phyloP scores from a whole-genome alignment of 2,329 filamentous ascomycete species.

The Phaeosphaeria sp. region DNA sequence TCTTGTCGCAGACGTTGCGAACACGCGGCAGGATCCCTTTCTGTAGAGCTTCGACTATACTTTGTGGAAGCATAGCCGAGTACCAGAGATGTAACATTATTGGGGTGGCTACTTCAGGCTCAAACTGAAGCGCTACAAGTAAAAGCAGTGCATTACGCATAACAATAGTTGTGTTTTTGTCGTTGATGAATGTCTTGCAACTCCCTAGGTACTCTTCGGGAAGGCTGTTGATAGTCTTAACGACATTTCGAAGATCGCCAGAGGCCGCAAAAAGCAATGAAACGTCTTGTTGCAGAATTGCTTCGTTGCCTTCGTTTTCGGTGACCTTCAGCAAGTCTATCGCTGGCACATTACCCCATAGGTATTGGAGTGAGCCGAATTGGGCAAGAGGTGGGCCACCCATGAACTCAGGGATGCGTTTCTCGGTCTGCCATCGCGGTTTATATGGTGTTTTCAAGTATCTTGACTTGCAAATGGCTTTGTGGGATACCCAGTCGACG shows the following conservation, averaged over 20 bases:
- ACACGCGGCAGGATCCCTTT: constrained; percentile 38
- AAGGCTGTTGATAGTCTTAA: constrained; percentile 48
- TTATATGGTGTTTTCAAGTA: no score
- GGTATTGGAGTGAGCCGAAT: constrained; percentile 12
- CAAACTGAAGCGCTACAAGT: constrained; percentile 37
- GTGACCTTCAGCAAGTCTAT: constrained; percentile 46
- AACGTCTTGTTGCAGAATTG: constrained; percentile 24
- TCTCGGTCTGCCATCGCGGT: neutral
- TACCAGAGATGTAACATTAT: constrained; percentile 57
- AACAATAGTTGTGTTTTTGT: constrained; percentile 47
- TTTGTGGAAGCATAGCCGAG: constrained; percentile 45
- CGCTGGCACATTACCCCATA: constrained; percentile 54
- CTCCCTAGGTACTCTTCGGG: constrained; percentile 32
- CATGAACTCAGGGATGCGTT: neutral
- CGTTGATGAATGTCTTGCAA: constrained; percentile 47
- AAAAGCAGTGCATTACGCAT: constrained; percentile 50
- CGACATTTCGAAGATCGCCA: constrained; percentile 53
- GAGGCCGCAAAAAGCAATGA: constrained; percentile 51
- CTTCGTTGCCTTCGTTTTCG: constrained; percentile 34
- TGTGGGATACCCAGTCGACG: no score
- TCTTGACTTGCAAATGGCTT: no score
- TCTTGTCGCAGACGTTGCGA: constrained; percentile 43
- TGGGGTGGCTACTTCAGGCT: constrained; percentile 27
- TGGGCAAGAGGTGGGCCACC: neutral
- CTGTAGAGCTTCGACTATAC: constrained; percentile 29